Conservation (phyloP, 441 rosid species). For the Sinapis alba region DNA sequence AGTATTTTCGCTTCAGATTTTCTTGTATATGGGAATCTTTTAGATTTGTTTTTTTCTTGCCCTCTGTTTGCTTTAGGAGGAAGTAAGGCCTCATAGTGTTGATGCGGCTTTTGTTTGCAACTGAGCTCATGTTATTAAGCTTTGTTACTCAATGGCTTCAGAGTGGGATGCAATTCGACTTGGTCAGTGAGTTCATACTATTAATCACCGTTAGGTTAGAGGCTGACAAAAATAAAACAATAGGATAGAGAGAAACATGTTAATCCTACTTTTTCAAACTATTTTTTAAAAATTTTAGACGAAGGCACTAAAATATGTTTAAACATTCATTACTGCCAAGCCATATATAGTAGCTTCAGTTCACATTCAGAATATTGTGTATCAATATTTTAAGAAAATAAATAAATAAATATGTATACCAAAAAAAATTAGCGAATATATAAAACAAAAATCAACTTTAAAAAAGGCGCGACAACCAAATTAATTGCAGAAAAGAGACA, state of each 20-base stretch:
- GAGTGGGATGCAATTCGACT: too few relatives aligned
- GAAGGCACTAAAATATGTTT: neutral
- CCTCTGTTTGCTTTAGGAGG: too few relatives aligned
- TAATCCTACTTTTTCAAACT: neutral
- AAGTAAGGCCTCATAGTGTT: too few relatives aligned
- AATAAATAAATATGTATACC: neutral
- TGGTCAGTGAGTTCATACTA: too few relatives aligned
- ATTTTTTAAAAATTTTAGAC: neutral
- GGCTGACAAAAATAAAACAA: too few relatives aligned
- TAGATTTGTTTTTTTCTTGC: too few relatives aligned
- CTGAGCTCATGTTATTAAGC: too few relatives aligned
- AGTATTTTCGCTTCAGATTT: too few relatives aligned
- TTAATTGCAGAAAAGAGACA: constrained; percentile 1
- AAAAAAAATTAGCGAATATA: neutral
- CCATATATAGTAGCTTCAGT: neutral
- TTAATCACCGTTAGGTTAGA: too few relatives aligned
- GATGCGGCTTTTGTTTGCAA: too few relatives aligned
- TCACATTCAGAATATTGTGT: neutral
- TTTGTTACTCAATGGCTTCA: too few relatives aligned
- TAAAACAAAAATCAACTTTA: constrained; percentile 11
- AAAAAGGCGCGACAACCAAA: neutral
- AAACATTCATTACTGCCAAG: neutral
- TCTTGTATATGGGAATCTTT: too few relatives aligned
- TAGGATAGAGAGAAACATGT: neutral
- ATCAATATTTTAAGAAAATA: constrained; percentile 2